Conservation (phyloP, 2,329 filamentous ascomycete genomes). For the Capronia americana region DNA sequence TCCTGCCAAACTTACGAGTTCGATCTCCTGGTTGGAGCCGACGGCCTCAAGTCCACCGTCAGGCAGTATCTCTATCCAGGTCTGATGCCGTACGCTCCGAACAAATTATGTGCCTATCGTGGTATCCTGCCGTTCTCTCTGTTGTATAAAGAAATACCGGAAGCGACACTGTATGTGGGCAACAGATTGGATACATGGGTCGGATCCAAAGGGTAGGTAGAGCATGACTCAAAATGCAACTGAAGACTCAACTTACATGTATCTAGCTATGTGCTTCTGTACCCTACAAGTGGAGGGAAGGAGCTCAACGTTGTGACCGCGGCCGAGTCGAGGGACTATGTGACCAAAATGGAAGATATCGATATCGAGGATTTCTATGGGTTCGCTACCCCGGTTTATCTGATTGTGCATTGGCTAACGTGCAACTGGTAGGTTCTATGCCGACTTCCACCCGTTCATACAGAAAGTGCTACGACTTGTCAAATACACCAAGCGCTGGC, state of each 20-base stretch:
- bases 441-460: conserved; percentile 16
- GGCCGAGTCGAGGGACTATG: conserved; percentile 15
- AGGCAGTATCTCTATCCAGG: conserved; percentile 17
- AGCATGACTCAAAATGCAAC: background rate
- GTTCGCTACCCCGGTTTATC: background rate
- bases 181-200: conserved; percentile 19
- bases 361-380: conserved; percentile 17
- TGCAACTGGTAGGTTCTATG: conserved; percentile 12
- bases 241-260: background rate
- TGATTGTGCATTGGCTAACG: background rate
- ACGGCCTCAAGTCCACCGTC: conserved; percentile 18
- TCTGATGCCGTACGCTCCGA: conserved; percentile 15
- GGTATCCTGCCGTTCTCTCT: conserved; percentile 14
- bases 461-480: conserved; percentile 14
- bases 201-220: conserved; percentile 12
- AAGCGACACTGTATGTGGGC: conserved; percentile 13
- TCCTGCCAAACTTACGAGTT: conserved; percentile 15
- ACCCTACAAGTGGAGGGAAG: conserved; percentile 14
- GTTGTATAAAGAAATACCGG: conserved; percentile 14
- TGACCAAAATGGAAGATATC: conserved; percentile 20
- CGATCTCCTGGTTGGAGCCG: conserved; percentile 14
- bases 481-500: conserved; percentile 45
- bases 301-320: conserved; percentile 21
- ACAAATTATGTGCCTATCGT: conserved; percentile 19
- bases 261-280: conserved; percentile 12